A percentile compares a stretch with the other conserved stretches of the same genome.
Conservation (phyloP, 805 yeast genomes). For the Metschnikowia dekortorum region DNA sequence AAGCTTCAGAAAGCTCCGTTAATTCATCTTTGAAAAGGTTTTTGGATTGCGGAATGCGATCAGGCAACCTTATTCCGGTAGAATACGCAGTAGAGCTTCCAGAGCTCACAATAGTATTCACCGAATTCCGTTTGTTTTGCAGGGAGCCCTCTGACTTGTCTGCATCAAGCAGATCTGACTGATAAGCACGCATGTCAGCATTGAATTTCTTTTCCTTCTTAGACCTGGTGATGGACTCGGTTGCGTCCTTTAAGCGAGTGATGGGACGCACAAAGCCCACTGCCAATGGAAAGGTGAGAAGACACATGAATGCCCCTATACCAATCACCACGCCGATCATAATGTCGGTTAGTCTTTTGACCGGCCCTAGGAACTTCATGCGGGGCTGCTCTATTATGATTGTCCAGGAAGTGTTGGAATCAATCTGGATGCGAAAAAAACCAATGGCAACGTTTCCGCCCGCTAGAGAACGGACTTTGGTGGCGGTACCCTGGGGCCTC, state of each 20-base stretch:
- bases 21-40: slow-evolving; percentile 74
- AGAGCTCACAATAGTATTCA: slow-evolving; percentile 25
- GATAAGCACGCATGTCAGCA: not conserved
- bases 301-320: slow-evolving; percentile 66
- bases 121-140: slow-evolving; percentile 19
- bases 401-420: slow-evolving; percentile 54
- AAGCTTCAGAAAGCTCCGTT: slow-evolving; percentile 82
- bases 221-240: slow-evolving; percentile 60
- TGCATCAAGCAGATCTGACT: not conserved
- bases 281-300: slow-evolving; percentile 78
- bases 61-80: slow-evolving; percentile 38
- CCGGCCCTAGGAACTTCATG: slow-evolving; percentile 57
- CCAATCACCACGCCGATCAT: slow-evolving; percentile 77
- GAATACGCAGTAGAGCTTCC: slow-evolving; percentile 35
- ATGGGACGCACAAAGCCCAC: slow-evolving; percentile 85
- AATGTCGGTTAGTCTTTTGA: slow-evolving; percentile 56
- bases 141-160: not conserved
- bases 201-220: slow-evolving; percentile 22
- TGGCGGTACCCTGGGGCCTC: slow-evolving; percentile 25
- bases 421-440: slow-evolving; percentile 25
- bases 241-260: slow-evolving; percentile 71
- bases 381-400: slow-evolving; percentile 65
- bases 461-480: slow-evolving; percentile 18
- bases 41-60: slow-evolving; percentile 30
- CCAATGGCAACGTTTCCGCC: slow-evolving; percentile 34